Conservation (phyloP, 805 yeast species). For the Debaryomyces castellii region DNA sequence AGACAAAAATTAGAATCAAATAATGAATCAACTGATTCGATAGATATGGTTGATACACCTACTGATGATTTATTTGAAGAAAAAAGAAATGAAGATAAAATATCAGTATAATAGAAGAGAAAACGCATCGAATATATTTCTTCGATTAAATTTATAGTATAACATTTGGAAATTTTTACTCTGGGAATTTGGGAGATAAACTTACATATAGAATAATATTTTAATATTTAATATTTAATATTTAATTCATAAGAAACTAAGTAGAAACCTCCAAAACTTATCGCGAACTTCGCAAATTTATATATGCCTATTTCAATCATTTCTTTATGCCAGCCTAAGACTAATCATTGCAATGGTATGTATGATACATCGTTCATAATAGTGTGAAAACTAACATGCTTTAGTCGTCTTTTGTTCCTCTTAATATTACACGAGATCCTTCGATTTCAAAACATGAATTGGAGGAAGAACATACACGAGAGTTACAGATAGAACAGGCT, state of each 20-base stretch:
- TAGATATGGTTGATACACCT: not conserved
- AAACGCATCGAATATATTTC: too few relatives aligned
- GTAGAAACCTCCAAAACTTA: too few relatives aligned
- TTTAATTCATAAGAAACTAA: too few relatives aligned
- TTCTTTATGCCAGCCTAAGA: not conserved
- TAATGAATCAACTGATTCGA: not conserved
- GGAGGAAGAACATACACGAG: conserved; percentile 88
- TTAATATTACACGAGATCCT: conserved; percentile 76
- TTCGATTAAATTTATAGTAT: too few relatives aligned
- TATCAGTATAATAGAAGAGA: not conserved
- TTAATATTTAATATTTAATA: too few relatives aligned
- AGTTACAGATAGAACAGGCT: conserved; percentile 86
- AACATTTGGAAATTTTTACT: too few relatives aligned
- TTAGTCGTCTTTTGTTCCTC: conserved; percentile 72
- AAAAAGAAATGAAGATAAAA: not conserved
- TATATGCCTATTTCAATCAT: too few relatives aligned
- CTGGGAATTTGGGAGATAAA: too few relatives aligned
- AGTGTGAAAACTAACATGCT: not conserved
- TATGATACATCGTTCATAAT: not conserved
- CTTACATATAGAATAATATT: not conserved
- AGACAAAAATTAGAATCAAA: conserved; percentile 4
- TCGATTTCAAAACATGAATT: conserved; percentile 50
- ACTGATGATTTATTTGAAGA: not conserved
- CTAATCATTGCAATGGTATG: not conserved
- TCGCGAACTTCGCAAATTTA: not conserved